Evolutionary conservation across 306 rosid species (phyloP).

Genomic region (Glycyrrhiza uralensis): DNA sequence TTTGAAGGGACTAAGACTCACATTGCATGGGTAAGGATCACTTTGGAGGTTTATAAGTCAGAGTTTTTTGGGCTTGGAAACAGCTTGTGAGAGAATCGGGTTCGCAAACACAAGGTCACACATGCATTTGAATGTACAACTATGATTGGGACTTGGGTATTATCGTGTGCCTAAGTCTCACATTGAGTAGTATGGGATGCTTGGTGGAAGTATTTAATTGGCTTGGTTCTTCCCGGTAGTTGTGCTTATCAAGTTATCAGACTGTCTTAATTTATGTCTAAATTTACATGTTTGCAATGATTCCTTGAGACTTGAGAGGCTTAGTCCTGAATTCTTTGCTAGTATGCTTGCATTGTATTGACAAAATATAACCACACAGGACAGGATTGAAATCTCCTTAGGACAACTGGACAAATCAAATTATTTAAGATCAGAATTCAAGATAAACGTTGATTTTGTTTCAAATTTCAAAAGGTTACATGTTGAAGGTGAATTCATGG

Average conservation of each 20-base stretch:
- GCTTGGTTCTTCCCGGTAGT: too few relatives aligned
- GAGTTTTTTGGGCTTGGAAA: too few relatives aligned
- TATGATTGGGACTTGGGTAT: too few relatives aligned
- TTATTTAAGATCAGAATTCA: not conserved
- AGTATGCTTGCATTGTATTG: not conserved
- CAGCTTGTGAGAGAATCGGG: too few relatives aligned
- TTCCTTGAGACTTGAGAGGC: not conserved
- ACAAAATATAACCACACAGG: not conserved
- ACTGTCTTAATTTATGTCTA: too few relatives aligned
- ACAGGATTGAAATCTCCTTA: not conserved
- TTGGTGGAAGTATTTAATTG: too few relatives aligned
- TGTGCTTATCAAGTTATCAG: too few relatives aligned
- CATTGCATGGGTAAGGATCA: not conserved
- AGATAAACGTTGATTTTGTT: not conserved
- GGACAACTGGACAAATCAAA: not conserved
- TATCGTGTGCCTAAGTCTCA: too few relatives aligned
- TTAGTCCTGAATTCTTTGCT: not conserved
- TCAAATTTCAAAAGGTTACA: not conserved
- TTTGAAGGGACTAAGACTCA: not conserved
- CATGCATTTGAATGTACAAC: not conserved
- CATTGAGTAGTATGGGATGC: too few relatives aligned
- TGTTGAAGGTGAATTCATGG: not conserved
- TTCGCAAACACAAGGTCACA: too few relatives aligned
- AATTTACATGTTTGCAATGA: not conserved
- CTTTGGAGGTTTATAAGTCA: not conserved